phyloP scores from a whole-genome alignment of 305 asterid genomes.

The Fraxinus floribunda region DNA sequence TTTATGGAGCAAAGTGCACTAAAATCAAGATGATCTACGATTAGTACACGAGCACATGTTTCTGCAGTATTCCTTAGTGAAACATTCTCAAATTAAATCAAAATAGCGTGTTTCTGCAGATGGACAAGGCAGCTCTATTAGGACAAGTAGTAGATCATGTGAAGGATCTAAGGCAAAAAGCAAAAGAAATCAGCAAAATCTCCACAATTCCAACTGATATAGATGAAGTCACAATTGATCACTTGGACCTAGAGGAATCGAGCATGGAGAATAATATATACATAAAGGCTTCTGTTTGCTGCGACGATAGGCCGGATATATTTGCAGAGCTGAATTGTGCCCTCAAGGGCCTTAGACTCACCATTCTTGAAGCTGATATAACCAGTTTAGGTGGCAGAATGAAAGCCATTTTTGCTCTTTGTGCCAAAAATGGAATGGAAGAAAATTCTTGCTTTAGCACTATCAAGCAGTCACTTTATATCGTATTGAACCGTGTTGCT shows the following conservation, averaged over 20 bases:
- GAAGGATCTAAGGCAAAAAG: constrained; percentile 57
- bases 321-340: constrained; percentile 64
- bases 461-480: constrained; percentile 51
- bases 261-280: constrained; percentile 14
- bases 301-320: constrained; percentile 74
- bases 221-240: constrained; percentile 58
- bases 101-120: constrained; percentile 34
- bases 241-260: constrained; percentile 17
- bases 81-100: background rate
- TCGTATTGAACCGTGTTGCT: constrained; percentile 51
- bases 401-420: constrained; percentile 45
- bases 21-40: background rate
- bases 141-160: constrained; percentile 64
- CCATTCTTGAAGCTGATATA: constrained; percentile 53
- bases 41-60: background rate
- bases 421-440: constrained; percentile 16
- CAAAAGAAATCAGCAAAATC: constrained; percentile 47
- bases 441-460: constrained; percentile 24
- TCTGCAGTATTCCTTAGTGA: background rate
- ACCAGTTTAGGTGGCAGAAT: constrained; percentile 71
- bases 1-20: background rate
- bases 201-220: constrained; percentile 58
- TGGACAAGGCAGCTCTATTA: constrained; percentile 46
- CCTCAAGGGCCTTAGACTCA: constrained; percentile 44
- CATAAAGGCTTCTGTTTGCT: constrained; percentile 63